Evolutionary conservation across 345 rosid genomes (phyloP), one percentile per base, ranked within the genome.

Genomic region (Brassica carinata): DNA sequence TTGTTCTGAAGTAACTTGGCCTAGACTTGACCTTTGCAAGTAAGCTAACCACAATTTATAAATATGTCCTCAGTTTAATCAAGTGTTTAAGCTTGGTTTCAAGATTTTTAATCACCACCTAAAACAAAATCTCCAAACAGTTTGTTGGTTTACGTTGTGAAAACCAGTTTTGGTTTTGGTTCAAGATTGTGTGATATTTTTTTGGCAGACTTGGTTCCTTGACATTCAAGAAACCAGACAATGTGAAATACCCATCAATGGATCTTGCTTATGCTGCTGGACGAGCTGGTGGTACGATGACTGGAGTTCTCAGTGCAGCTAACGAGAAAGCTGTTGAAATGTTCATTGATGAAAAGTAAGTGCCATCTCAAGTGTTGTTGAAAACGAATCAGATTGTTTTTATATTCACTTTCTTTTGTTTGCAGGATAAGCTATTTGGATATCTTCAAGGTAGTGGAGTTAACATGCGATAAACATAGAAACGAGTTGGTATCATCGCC

Each of bases 201-300:
- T 53, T 80, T 70, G 63, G 79, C 94, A 93, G 99, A 84, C 90
- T 89, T 8, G 99, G 97, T 71, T 89, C 99, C 11, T 82, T 96
- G 80, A 92, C 99, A 40, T 93, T 96, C 79, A 88, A 86, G 88
- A 84, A 90, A 57, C 98, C 99, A 2, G 97, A 92, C 86, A 92
- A 90, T 55, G 90, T 87, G 51, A 96, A 96, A 80, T 96, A 90
- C 74, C 99, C 98, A 29, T 96, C 99, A 14, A 88, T 96, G 97
- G 89, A 90, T 77, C 98, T 96, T 79, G 94, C 95, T 67, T 96
- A 93, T 79, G 86, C 99, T 34, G 99, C 99, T 34, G 99, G 97
- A 83, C 86, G 95, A 77, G 95, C 99, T 17, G 98, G 98, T 77
- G 99, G 99, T 71, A 96, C 99, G 51, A 96, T 96, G 99, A 96